phyloP scores from a whole-genome alignment of 352 stramenopile genomes.

The Phytopythium kandeliae region DNA sequence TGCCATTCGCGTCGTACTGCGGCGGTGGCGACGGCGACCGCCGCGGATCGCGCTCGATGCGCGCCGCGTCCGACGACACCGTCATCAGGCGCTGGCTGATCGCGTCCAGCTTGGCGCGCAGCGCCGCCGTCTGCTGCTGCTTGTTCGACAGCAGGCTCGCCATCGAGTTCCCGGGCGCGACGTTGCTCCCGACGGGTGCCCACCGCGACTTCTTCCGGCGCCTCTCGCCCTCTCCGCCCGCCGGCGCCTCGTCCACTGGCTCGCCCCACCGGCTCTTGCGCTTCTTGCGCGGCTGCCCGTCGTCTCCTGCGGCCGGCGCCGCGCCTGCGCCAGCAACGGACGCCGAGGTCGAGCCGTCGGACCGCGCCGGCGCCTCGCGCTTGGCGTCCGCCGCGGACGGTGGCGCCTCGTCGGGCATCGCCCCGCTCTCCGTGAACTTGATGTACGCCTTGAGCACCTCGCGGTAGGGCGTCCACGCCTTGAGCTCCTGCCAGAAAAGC shows the following conservation, averaged over 20 bases:
- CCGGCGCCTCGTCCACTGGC: slow-evolving; percentile 26
- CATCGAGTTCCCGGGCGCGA: slow-evolving; percentile 28
- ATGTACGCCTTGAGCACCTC: slow-evolving; percentile 91
- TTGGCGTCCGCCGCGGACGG: slow-evolving; percentile 5
- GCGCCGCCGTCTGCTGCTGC: slow-evolving; percentile 64
- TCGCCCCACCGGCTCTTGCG: slow-evolving; percentile 87
- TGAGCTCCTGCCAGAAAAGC: slow-evolving; percentile 94
- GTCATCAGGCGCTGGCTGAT: slow-evolving; percentile 75
- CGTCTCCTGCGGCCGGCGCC: slow-evolving; percentile 6
- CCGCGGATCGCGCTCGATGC: slow-evolving; percentile 84
- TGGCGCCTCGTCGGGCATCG: slow-evolving; percentile 12
- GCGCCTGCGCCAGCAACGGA: too few species aligned
- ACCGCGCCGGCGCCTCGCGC: not conserved
- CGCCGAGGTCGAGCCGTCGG: not conserved
- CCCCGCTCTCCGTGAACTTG: slow-evolving; percentile 53
- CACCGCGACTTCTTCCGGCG: slow-evolving; percentile 80
- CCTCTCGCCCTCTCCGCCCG: slow-evolving; percentile 27
- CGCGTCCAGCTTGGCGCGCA: slow-evolving; percentile 67
- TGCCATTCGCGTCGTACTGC: slow-evolving; percentile 95
- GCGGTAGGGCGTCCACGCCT: slow-evolving; percentile 91
- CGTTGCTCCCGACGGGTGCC: slow-evolving; percentile 32
- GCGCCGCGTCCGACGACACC: slow-evolving; percentile 72
- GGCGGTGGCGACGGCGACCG: slow-evolving; percentile 90
- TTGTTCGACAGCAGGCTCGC: slow-evolving; percentile 47
- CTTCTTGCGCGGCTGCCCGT: slow-evolving; percentile 60